These are phyloP conservation scores for Cryptococcus floricola DNA, from an alignment of 1,284 basidiomycete species.

Conservation along the genomic window DNA sequence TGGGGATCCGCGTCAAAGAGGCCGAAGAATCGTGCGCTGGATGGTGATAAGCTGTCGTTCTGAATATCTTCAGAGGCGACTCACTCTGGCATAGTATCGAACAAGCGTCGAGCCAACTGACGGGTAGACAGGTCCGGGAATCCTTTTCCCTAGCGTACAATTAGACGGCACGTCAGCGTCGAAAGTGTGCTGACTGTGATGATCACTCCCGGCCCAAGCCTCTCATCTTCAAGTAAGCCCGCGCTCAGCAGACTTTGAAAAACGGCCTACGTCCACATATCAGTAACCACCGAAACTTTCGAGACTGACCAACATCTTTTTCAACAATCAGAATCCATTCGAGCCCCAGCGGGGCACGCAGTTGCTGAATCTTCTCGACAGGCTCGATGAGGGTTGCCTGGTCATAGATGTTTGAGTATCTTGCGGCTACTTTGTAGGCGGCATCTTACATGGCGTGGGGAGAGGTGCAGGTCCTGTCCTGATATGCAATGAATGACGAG, in stretches of 20 bases:
- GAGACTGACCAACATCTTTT: slow-evolving; percentile 67
- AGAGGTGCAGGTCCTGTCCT: slow-evolving; percentile 55
- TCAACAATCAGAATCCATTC: slow-evolving; percentile 81
- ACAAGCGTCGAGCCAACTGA: slow-evolving; percentile 68
- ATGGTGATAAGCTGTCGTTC: not conserved
- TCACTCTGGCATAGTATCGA: slow-evolving; percentile 61
- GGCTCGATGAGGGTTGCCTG: slow-evolving; percentile 73
- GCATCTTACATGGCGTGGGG: slow-evolving; percentile 57
- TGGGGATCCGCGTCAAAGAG: slow-evolving; percentile 88
- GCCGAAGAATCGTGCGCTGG: slow-evolving; percentile 65
- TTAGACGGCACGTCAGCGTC: not conserved
- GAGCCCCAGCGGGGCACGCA: slow-evolving; percentile 49
- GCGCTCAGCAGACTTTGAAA: slow-evolving; percentile 73
- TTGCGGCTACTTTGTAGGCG: not conserved
- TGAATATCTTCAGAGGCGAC: slow-evolving; percentile 3
- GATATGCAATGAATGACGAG: slow-evolving; percentile 59
- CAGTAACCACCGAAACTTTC: not conserved
- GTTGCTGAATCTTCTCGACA: slow-evolving; percentile 63
- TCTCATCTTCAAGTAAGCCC: slow-evolving; percentile 53
- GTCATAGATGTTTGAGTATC: not conserved
- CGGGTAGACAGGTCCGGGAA: slow-evolving; percentile 88
- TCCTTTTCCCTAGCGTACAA: slow-evolving; percentile 70
- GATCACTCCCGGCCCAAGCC: slow-evolving; percentile 31
- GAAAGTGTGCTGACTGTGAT: slow-evolving; percentile 46
- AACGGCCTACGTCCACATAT: slow-evolving; percentile 60